Percentiles rank a stretch among this genome's conserved stretches.
Evolutionary conservation across 2,329 filamentous ascomycete genomes (phyloP).

Genomic region (Bimuria novae-zelandiae): DNA sequence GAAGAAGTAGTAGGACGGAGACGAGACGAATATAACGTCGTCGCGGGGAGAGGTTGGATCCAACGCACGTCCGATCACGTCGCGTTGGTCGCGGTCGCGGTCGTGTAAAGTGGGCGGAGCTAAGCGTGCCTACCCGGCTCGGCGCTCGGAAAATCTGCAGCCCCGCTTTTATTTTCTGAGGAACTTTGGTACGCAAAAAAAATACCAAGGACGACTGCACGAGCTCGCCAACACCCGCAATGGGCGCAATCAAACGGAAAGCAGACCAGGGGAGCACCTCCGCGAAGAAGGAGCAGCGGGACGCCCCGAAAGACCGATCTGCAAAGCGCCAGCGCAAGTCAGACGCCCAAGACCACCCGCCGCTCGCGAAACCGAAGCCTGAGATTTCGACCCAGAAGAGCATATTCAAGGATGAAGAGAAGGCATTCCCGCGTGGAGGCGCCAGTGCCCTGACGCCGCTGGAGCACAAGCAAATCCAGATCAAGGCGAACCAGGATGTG

Average conservation of each 20-base stretch:
- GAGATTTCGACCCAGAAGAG: constrained; percentile 44
- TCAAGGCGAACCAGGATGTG: constrained; percentile 90
- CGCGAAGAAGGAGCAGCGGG: constrained; percentile 38
- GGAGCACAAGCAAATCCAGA: constrained; percentile 94
- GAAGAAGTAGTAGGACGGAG: constrained; percentile 1
- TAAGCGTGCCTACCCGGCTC: constrained; percentile 2
- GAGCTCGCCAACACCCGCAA: constrained; percentile 27
- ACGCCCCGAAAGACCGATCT: constrained; percentile 33
- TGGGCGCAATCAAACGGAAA: constrained; percentile 54
- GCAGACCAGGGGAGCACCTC: constrained; percentile 43
- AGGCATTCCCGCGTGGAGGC: constrained; percentile 89
- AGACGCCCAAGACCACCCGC: constrained; percentile 31
- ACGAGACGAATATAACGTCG: constrained; percentile 13
- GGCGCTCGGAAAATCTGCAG: constrained; percentile 27
- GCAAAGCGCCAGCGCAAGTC: constrained; percentile 46
- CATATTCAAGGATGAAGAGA: constrained; percentile 75
- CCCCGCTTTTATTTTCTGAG: constrained; percentile 28
- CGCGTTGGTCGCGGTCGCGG: constrained; percentile 13
- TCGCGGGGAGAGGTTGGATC: constrained; percentile 25
- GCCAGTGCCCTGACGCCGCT: constrained; percentile 88
- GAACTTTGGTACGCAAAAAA: constrained; percentile 8
- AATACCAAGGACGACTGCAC: constrained; percentile 12
- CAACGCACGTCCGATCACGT: constrained; percentile 14
- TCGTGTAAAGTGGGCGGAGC: constrained; percentile 25
- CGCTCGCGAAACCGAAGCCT: constrained; percentile 36